Evolutionary conservation across 306 rosid genomes (phyloP).

Genomic region (Gastrolobium villosum): DNA sequence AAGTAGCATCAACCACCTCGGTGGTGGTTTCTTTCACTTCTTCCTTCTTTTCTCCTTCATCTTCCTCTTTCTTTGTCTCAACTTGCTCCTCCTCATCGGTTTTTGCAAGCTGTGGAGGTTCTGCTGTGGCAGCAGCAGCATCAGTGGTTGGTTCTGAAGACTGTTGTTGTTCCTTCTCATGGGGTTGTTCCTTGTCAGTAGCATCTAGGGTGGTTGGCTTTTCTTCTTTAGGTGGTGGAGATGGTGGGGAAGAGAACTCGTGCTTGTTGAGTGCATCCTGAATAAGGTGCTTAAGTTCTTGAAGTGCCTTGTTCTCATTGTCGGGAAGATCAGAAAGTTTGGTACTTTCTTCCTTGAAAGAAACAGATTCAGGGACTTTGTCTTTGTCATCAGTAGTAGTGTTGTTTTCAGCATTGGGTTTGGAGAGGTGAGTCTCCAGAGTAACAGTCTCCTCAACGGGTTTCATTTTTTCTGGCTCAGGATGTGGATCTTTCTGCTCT

Average conservation of each 20-base stretch:
- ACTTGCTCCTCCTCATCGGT: constrained; percentile 41
- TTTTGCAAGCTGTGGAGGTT: constrained; percentile 10
- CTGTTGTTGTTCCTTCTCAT: constrained; percentile 6
- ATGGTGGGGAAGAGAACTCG: constrained; percentile 50
- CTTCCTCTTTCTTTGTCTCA: constrained; percentile 2
- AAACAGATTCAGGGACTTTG: constrained; percentile 44
- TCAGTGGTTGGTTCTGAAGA: constrained; percentile 1
- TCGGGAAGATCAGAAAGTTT: constrained; percentile 58
- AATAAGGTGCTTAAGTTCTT: constrained; percentile 66
- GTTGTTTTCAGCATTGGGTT: constrained; percentile 27
- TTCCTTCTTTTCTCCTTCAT: constrained; percentile 21
- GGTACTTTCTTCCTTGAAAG: constrained; percentile 69
- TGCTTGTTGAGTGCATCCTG: constrained; percentile 71
- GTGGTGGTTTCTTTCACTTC: constrained; percentile 44
- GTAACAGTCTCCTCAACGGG: constrained; percentile 44
- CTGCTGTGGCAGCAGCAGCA: constrained; percentile 9
- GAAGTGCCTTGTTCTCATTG: constrained; percentile 63
- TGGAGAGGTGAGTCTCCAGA: constrained; percentile 48
- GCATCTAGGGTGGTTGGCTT: constrained; percentile 24
- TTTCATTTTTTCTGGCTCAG: constrained; percentile 40
- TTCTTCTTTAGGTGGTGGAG: constrained; percentile 11
- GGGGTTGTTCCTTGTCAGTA: constrained; percentile 1
- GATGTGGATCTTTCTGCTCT: constrained; percentile 31
- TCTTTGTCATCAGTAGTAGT: constrained; percentile 35
- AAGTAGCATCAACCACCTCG: constrained; percentile 20